Evolutionary conservation across 805 yeast species (phyloP), one percentile per base, ranked within the genome.

Genomic region (Wickerhamiella hasegawae): DNA sequence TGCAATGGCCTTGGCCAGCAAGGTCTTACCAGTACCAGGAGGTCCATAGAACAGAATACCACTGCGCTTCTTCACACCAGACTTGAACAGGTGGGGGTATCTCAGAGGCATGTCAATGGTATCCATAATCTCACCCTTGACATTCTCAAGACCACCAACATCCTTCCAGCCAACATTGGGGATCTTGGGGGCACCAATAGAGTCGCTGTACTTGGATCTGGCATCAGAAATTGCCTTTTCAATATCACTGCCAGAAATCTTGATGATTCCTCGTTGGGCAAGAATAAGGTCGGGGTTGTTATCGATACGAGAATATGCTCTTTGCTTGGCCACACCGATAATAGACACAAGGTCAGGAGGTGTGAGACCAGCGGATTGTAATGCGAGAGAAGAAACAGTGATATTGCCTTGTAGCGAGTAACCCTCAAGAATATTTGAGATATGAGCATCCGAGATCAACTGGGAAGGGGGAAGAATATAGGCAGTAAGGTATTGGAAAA

Each of bases 81-180:
- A 74, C 34, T 74, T 68, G 57, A 87, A 87, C 38, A 90, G 60
- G 45, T 83, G 93, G 0, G 97, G 97, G 52, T 80, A 85, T 48
- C 81, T 83, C 51, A 87, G 62, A 2, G 98, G 98, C 79, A 87
- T 72, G 46, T 87, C 97, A 40, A 90, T 85, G 0, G 98, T 87
- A 51, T 90, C 98, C 53, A 85, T 59, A 45, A 90, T 87, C 48
- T 87, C 96, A 46, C 75, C 84, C 52, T 90, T 90, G 24, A 85
- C 94, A 30, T 75, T 47, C 42, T 82, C 95, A 45, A 90, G 62
- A 2, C 98, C 98, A 23, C 98, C 98, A 37, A 90, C 92, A 55
- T 90, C 98, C 43, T 80, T 90, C 98, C 98, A 90, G 41, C 74
- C 74, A 5, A 90, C 97, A 48, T 79, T 73, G 2, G 98, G 98